Conservation (phyloP, 352 stramenopile species). For the Globisporangium solare region DNA sequence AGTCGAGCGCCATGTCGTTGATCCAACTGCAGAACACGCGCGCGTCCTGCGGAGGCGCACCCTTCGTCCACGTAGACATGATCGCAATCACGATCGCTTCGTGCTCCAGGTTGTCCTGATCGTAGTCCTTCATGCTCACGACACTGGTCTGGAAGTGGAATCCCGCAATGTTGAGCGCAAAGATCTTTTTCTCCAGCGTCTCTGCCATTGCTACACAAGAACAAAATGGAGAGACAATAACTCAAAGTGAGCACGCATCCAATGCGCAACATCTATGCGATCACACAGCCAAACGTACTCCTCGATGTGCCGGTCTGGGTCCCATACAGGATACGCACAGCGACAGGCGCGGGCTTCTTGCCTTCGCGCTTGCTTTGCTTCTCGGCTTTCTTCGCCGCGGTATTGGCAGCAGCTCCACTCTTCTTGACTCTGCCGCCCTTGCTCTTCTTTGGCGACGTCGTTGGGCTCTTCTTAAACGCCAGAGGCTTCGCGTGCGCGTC, state of each 20-base stretch:
- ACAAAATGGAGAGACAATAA: background rate
- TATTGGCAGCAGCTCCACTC: constrained; percentile 8
- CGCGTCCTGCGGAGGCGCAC: constrained; percentile 67
- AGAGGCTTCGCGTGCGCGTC: background rate
- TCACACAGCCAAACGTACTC: constrained; percentile 19
- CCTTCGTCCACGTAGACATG: constrained; percentile 84
- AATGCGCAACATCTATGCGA: background rate
- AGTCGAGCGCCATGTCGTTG: constrained; percentile 86
- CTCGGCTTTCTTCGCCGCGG: constrained; percentile 13
- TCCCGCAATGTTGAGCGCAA: constrained; percentile 71
- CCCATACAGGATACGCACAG: constrained; percentile 83
- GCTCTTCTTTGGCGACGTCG: constrained; percentile 10
- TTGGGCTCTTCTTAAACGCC: constrained; percentile 3
- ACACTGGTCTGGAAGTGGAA: constrained; percentile 83
- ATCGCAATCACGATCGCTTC: constrained; percentile 80
- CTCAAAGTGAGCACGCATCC: background rate
- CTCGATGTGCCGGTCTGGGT: constrained; percentile 84
- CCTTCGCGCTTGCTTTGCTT: constrained; percentile 9
- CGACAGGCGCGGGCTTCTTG: constrained; percentile 28
- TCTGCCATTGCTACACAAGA: constrained; percentile 54
- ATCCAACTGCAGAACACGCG: constrained; percentile 83
- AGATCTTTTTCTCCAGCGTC: constrained; percentile 69
- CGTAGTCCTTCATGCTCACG: constrained; percentile 87
- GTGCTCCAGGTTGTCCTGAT: constrained; percentile 88
- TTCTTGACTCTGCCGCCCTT: constrained; percentile 10